Conservation (phyloP, 768 basidiomycete species). For the Russula emetica region DNA sequence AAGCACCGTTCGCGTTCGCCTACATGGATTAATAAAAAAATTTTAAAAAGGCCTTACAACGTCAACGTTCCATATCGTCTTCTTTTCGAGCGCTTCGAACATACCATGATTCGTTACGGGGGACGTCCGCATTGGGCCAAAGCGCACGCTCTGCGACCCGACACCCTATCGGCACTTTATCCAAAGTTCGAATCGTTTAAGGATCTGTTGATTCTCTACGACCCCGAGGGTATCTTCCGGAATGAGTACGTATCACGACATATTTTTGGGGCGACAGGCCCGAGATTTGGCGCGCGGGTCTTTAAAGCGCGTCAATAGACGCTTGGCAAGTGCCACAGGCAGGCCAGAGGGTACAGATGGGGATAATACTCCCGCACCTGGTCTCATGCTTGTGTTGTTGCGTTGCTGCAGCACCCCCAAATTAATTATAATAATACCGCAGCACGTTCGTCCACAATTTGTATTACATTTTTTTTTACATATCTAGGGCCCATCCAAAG, state of each 20-base stretch:
- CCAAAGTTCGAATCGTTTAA: slow-evolving; percentile 79
- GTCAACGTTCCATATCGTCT: slow-evolving; percentile 74
- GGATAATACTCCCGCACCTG: slow-evolving; percentile 10
- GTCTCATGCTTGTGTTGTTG: background rate
- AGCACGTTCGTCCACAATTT: background rate
- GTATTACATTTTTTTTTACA: background rate
- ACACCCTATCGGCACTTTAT: slow-evolving; percentile 62
- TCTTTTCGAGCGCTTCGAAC: slow-evolving; percentile 73
- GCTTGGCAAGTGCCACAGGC: slow-evolving; percentile 11
- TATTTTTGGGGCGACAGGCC: slow-evolving; percentile 57
- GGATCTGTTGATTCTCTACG: slow-evolving; percentile 59
- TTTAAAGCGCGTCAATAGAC: slow-evolving; percentile 41
- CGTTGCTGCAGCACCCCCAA: background rate
- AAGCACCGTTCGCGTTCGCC: background rate
- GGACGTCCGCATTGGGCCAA: slow-evolving; percentile 98
- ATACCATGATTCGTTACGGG: slow-evolving; percentile 58
- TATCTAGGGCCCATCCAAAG: background rate
- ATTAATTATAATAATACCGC: background rate
- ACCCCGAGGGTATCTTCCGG: slow-evolving; percentile 72
- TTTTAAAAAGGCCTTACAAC: slow-evolving; percentile 85
- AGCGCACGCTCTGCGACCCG: slow-evolving; percentile 68
- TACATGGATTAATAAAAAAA: background rate
- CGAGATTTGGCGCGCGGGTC: slow-evolving; percentile 41
- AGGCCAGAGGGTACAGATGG: slow-evolving; percentile 7
- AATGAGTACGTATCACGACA: slow-evolving; percentile 90